Evolutionary conservation across 345 rosid species (phyloP), one percentile per base, ranked within the genome.

Genomic region (Xanthoceras sorbifolium): DNA sequence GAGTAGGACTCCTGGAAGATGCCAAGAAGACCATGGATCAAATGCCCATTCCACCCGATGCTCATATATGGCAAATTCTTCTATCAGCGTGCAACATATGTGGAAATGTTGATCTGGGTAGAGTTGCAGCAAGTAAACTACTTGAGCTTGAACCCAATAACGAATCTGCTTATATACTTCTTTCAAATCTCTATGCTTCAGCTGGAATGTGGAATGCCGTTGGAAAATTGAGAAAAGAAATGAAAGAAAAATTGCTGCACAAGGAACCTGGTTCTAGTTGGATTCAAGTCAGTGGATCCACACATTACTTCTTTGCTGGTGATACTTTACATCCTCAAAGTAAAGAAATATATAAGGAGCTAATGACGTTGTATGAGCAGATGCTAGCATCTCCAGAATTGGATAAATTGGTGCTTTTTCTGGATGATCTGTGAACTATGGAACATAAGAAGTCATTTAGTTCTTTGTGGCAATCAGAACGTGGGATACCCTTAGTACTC

Each of bases 161-260:
- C 31, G 78, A 85, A 44, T 83, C 82, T 46, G 83, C 78, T 55
- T 76, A 83, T 31, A 63, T 87, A 64, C 80, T 82, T 64, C 87
- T 87, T 32, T 85, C 87, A 14, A 87, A 87, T 65, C 81, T 87
- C 25, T 85, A 77, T 84, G 87, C 90, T 38, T 82, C 89, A 9
- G 76, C 82, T 28, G 85, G 84, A 9, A 78, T 69, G 80, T 85
- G 90, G 88, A 71, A 79, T 28, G 74, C 59, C 71, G 87, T 77
- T 62, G 78, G 81, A 22, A 78, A 80, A 22, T 71, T 87, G 79
- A 87, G 90, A 77, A 84, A 72, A 73, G 82, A 82, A 67, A 83
- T 85, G 88, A 85, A 74, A 77, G 86, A 78, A 64, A 83, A 80
- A 72, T 76, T 68, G 11, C 72, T 87, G 38, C 25, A 22, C 64